A percentile compares a stretch with the other conserved stretches of the same genome.
These are phyloP conservation scores for Cyberlindnera mycetangii DNA, from an alignment of 805 yeast genomes.

Conservation along the genomic window DNA sequence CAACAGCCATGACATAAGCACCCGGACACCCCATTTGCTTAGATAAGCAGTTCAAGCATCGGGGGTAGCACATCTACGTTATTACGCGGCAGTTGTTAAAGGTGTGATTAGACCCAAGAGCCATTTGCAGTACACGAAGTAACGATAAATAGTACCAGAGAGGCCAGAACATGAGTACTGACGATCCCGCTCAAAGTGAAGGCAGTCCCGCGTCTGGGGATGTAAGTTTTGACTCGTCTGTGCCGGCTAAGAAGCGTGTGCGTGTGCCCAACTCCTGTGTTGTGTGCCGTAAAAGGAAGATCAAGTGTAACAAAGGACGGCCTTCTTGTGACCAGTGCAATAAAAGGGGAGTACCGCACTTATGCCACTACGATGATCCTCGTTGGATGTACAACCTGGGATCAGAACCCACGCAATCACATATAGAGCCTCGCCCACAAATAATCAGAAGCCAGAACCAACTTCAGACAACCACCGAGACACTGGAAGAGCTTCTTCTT, in stretches of 20 bases:
- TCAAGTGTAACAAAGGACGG: conserved; percentile 42
- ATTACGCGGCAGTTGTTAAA: too few species aligned
- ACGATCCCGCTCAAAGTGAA: neutral
- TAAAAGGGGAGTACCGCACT: conserved; percentile 46
- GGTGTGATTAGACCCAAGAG: too few species aligned
- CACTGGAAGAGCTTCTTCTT: conserved; percentile 4
- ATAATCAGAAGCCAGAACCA: neutral
- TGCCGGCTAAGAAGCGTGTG: conserved; percentile 4
- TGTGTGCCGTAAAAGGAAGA: conserved; percentile 46
- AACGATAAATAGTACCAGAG: too few species aligned
- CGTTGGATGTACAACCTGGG: conserved; percentile 8
- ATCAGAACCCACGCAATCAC: neutral
- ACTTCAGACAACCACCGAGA: neutral
- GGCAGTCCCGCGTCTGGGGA: neutral
- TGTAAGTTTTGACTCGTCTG: neutral
- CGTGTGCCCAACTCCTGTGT: conserved; percentile 45
- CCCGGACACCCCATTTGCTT: neutral
- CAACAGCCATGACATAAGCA: neutral
- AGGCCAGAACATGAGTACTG: neutral
- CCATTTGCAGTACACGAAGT: too few species aligned
- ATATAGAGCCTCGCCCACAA: neutral
- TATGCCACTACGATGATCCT: conserved; percentile 11
- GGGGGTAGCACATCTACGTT: neutral
- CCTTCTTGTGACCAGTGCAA: conserved; percentile 55
- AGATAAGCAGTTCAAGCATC: too few species aligned